These are phyloP conservation scores for Physcomitrium patens DNA, from an alignment of 225 moss, liverwort and hornwort genomes.

Conservation along the genomic window DNA sequence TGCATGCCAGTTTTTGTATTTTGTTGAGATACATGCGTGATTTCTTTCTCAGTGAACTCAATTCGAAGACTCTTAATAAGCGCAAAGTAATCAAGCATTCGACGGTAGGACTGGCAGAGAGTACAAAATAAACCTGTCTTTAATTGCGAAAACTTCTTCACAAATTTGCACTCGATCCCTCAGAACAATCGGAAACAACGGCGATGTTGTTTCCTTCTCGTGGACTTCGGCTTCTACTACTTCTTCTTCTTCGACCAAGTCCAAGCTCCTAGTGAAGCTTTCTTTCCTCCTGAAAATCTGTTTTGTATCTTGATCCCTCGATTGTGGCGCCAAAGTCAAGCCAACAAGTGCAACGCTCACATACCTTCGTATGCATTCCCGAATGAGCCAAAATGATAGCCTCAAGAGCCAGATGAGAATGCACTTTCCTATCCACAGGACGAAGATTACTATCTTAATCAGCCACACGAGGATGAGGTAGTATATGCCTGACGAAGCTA, in stretches of 20 bases:
- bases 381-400: constrained; percentile 43
- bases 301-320: constrained; percentile 9
- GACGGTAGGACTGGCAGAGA: not conserved
- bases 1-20: no score
- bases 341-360: constrained; percentile 39
- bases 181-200: constrained; percentile 50
- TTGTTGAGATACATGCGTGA: no score
- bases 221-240: not conserved
- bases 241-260: constrained; percentile 21
- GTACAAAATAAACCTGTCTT: constrained; percentile 40
- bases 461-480: constrained; percentile 50
- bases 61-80: no score
- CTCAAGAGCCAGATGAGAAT: constrained; percentile 49
- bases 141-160: constrained; percentile 44
- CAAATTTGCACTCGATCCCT: constrained; percentile 53
- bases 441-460: constrained; percentile 45
- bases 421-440: constrained; percentile 52
- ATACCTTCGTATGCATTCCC: constrained; percentile 48
- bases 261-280: constrained; percentile 20
- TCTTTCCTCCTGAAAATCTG: constrained; percentile 10
- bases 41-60: no score
- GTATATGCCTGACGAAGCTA: constrained; percentile 44
- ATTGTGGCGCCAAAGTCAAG: constrained; percentile 35
- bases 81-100: no score
- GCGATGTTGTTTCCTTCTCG: constrained; percentile 34